A percentile compares a stretch with the other conserved stretches of the same genome.
phyloP scores from a whole-genome alignment of 2,329 filamentous ascomycete genomes.

The Cladosporium velox region DNA sequence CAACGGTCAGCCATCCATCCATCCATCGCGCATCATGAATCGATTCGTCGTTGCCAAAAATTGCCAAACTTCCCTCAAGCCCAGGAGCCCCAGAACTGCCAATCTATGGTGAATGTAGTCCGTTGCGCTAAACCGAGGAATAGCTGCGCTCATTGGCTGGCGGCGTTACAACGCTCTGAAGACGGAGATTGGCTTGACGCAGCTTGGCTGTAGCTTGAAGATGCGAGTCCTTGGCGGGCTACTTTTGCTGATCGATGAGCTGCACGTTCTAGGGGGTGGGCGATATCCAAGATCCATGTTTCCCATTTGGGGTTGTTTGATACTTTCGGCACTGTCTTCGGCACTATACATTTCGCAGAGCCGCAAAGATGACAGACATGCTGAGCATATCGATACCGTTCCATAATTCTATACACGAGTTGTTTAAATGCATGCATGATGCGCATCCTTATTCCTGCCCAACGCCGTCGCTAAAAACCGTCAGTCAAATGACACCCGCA shows the following conservation, averaged over 20 bases:
- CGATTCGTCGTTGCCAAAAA: constrained; percentile 8
- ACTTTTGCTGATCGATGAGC: background rate
- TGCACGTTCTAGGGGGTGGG: constrained; percentile 8
- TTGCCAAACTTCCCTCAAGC: background rate
- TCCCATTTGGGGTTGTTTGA: background rate
- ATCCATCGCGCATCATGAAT: constrained; percentile 9
- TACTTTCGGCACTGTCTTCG: background rate
- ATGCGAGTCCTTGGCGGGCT: background rate
- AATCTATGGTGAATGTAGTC: constrained; percentile 8
- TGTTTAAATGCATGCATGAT: constrained; percentile 15
- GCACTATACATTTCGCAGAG: background rate
- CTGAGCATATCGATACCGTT: background rate
- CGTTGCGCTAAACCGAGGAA: constrained; percentile 9
- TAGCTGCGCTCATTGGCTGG: background rate
- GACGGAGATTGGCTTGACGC: constrained; percentile 20
- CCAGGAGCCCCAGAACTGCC: constrained; percentile 7
- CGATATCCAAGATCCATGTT: background rate
- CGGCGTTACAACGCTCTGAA: constrained; percentile 6
- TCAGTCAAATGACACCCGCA: constrained; percentile 15
- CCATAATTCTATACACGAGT: background rate
- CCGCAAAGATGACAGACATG: background rate
- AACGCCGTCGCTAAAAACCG: constrained; percentile 24
- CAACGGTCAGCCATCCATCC: constrained; percentile 4
- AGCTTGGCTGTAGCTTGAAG: constrained; percentile 16
- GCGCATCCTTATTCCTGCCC: constrained; percentile 17